Base-by-base conservation (phyloP, 2,329 filamentous ascomycete genomes). In the Cladophialophora carrionii region DNA sequence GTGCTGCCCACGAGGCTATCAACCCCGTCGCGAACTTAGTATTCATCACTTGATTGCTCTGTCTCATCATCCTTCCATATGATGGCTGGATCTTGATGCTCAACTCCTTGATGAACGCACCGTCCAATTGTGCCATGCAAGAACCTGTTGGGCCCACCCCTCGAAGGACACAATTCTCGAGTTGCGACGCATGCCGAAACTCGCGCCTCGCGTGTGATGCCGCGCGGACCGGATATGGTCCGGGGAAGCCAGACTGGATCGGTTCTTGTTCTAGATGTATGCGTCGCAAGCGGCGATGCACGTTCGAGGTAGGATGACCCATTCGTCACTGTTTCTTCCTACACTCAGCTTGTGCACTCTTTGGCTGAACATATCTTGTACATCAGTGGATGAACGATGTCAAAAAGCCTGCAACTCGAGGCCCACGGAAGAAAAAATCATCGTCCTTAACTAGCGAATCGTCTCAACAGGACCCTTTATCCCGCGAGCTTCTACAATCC, bases 201-300 rank as follows among this genome's bases (percentile, higher is more conserved):
- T 61, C 58, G 10, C 49, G 58, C 10, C 49, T 61, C 10, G 51
- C 49, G 12, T 61, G 58, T 34, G 58, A 61, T 53, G 58, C 58
- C 9, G 58, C 58, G 10, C 52, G 65, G 24, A 52, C 58, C 24
- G 61, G 65, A 8, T 32, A 61, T 70, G 53, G 67, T 63, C 67
- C 68, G 59, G 59, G 63, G 55, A 57, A 67, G 37, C 63, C 64
- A 58, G 66, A 53, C 66, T 72, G 59, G 70, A 68, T 64, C 53
- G 68, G 66, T 6, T 57, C 67, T 12, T 69, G 69, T 37, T 64
- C 60, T 62, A 69, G 73, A 60, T 73, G 72, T 70, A 65, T 52
- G 43, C 66, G 69, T 32, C 65, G 66, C 14, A 55, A 58, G 20
- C 70, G 64, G 24, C 62, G 62, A 34, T 72, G 65, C 29, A 71